Conservation (phyloP, 352 stramenopile species). For the Phytopythium sindhum region DNA sequence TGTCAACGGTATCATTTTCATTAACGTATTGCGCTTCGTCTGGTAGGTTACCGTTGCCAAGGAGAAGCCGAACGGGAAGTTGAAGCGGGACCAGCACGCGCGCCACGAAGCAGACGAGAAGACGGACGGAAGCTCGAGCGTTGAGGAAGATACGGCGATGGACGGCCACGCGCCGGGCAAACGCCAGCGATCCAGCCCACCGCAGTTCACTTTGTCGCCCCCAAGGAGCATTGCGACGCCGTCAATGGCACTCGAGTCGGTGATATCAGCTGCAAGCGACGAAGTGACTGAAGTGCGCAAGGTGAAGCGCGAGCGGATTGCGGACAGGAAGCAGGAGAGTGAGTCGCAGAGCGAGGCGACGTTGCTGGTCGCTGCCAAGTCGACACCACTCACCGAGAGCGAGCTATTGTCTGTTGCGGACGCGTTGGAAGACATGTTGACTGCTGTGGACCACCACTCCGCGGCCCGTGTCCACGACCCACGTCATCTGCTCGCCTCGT, state of each 20-base stretch:
- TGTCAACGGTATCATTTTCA: background rate
- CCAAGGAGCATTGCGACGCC: background rate
- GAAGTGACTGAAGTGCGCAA: background rate
- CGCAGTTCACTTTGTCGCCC: conserved; percentile 7
- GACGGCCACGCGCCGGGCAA: conserved; percentile 45
- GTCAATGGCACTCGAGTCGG: background rate
- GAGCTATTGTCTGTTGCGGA: background rate
- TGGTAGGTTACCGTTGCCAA: conserved; percentile 73
- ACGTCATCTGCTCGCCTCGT: background rate
- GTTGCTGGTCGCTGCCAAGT: background rate
- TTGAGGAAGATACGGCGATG: conserved; percentile 20
- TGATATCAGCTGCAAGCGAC: too few relatives aligned
- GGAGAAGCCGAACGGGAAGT: conserved; percentile 43
- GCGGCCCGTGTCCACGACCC: background rate
- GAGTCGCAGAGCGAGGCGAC: background rate
- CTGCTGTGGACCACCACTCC: background rate
- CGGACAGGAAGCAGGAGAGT: background rate
- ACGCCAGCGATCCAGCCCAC: conserved; percentile 54
- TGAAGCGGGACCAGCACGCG: conserved; percentile 66
- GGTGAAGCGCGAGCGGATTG: conserved; percentile 1
- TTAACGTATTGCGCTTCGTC: background rate
- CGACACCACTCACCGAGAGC: background rate
- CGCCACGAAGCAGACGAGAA: conserved; percentile 34
- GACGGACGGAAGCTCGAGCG: conserved; percentile 8
- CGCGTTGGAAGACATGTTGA: background rate